Evolutionary conservation across 129 eudicot species (phyloP), one percentile per base, ranked within the genome.

Genomic region (Helianthus tuberosus): DNA sequence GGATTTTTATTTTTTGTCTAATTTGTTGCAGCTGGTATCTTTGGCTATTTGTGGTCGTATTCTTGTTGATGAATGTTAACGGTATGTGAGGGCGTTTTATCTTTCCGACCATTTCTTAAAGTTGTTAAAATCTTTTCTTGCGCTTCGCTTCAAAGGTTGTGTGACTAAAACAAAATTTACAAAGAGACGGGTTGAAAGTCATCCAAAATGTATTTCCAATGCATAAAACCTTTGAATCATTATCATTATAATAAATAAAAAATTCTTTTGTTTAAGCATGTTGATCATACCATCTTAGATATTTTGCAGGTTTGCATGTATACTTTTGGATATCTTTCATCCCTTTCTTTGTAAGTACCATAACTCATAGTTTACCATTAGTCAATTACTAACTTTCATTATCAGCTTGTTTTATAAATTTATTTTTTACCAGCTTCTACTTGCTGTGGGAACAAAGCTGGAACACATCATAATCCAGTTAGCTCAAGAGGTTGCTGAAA

Each of bases 11-110:
- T 44, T 44, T 35, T 44, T 58, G 25, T 72, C 52, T 52, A 20
- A 50, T 72, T 13, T 0, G 36, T 48, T 84, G 95, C 95, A 91
- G 97, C 77, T 91, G 97, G 97, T 91, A 85, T 80, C 68, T 91
- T 10, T 91, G 97, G 97, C n/a, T 91, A 47, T 84, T 91, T 53
- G 91, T 88, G 35, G 85, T 91, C 36, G 3, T 84, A 13, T 91
- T 88, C 85, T 81, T 91, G 83, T 76, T 91, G 81, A 81, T 91
- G 53, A 91, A 91, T 53, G 71, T 91, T 72, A 35, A 86, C 32
- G 95, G 96, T 90, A 80, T 68, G 89, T 69, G 8, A 11, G 3
- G 25, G 7, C 67, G 8, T 23, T 86, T 27, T 27, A 44, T 77
- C 1, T 32, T 47, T 44, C 13, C 29, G 16, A 44, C 54, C 23